phyloP scores from a whole-genome alignment of 176 grass and related monocot genomes.

The Oryza coarctata region DNA sequence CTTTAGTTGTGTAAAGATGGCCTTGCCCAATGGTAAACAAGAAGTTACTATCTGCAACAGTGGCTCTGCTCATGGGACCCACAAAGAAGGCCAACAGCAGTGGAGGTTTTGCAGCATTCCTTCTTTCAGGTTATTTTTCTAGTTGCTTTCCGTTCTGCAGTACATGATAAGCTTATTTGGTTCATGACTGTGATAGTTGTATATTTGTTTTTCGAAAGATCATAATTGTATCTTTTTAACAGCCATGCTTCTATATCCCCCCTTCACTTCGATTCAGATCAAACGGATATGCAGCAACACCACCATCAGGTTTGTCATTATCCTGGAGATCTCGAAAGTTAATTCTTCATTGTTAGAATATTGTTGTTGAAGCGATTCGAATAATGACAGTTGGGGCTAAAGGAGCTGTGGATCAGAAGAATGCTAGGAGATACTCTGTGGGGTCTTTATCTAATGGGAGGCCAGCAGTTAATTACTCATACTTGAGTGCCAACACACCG shows the following conservation, averaged over 20 bases:
- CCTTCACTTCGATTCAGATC: conserved; percentile 74
- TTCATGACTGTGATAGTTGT: neutral
- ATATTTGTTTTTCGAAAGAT: neutral
- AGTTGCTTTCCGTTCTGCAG: neutral
- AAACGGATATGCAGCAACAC: conserved; percentile 48
- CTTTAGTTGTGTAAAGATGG: neutral
- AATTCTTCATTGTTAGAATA: conserved; percentile 4
- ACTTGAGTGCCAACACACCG: conserved; percentile 34
- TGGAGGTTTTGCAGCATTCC: conserved; percentile 88
- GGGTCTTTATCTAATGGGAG: conserved; percentile 56
- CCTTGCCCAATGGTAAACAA: conserved; percentile 11
- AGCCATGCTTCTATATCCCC: conserved; percentile 94
- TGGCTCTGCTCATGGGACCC: conserved; percentile 94
- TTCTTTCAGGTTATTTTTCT: conserved; percentile 84
- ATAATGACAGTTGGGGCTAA: conserved; percentile 53
- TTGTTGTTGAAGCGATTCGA: neutral
- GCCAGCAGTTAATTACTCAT: conserved; percentile 51
- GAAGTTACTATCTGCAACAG: conserved; percentile 31
- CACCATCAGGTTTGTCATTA: conserved; percentile 68
- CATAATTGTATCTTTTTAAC: conserved; percentile 9
- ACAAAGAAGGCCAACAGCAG: conserved; percentile 71
- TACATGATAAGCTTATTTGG: neutral
- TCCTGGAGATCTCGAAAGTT: neutral
- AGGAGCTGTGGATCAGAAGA: conserved; percentile 69
- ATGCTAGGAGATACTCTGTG: conserved; percentile 38